A percentile compares a stretch with the other conserved stretches of the same genome.
phyloP scores from a whole-genome alignment of 1,284 basidiomycete species.

The Cutaneotrichosporon sp. region DNA sequence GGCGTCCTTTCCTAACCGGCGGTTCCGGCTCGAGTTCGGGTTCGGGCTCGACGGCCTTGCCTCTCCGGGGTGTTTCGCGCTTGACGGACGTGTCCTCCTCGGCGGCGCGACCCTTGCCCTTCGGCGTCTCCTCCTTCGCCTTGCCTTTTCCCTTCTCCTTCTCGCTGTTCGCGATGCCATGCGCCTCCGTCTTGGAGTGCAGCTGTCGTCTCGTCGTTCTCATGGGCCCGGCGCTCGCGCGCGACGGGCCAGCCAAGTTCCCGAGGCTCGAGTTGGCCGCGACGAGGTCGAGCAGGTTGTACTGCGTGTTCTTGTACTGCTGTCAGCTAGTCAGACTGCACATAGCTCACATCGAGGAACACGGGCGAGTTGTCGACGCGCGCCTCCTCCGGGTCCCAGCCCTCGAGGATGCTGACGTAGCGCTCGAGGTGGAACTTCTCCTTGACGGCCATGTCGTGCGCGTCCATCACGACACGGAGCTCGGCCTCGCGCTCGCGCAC shows the following conservation, averaged over 20 bases:
- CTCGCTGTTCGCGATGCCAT: conserved; percentile 23
- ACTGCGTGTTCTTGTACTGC: conserved; percentile 37
- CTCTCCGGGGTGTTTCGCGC: neutral
- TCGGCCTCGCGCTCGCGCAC: conserved; percentile 63
- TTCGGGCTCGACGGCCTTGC: neutral
- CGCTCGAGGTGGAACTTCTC: conserved; percentile 83
- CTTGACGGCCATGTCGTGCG: conserved; percentile 75
- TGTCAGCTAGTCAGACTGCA: conserved; percentile 12
- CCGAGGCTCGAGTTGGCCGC: conserved; percentile 18
- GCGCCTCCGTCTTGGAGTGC: conserved; percentile 37
- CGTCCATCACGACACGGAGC: conserved; percentile 63
- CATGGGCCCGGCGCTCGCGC: conserved; percentile 25
- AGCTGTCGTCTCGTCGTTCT: conserved; percentile 46
- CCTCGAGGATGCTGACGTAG: conserved; percentile 67
- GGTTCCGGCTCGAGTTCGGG: no score
- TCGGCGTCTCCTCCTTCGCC: conserved; percentile 3
- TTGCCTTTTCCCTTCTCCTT: conserved; percentile 26
- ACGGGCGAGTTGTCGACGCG: conserved; percentile 72
- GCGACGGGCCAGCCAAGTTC: conserved; percentile 35
- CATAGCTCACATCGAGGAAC: conserved; percentile 65
- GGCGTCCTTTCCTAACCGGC: conserved; percentile 7
- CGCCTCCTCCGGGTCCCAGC: conserved; percentile 72
- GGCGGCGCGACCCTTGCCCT: neutral
- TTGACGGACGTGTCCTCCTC: neutral
- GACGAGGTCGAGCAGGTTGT: conserved; percentile 40